These are phyloP conservation scores for Candida railenensis DNA, from an alignment of 805 yeast genomes.

Conservation along the genomic window DNA sequence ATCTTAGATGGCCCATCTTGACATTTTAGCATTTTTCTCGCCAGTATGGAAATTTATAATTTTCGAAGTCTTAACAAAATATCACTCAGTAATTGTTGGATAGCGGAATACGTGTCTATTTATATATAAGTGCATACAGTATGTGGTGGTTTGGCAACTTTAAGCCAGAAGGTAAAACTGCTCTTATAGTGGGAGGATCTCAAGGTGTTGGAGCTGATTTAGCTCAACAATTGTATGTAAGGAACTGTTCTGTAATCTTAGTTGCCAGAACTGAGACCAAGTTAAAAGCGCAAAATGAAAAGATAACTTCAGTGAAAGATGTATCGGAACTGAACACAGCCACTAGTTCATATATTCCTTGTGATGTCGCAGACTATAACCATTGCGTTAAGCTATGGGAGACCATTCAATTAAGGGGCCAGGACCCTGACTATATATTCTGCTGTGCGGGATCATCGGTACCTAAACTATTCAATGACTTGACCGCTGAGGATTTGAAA, in stretches of 20 bases:
- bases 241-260: conserved; percentile 65
- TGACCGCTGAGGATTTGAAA: conserved; percentile 56
- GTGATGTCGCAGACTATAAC: conserved; percentile 64
- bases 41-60: no score
- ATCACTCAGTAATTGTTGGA: no score
- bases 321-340: neutral
- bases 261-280: conserved; percentile 75
- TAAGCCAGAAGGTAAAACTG: conserved; percentile 48
- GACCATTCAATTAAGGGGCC: conserved; percentile 16
- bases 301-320: conserved; percentile 17
- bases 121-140: neutral
- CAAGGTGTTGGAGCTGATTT: conserved; percentile 89
- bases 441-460: conserved; percentile 87
- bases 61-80: no score
- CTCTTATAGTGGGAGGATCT: conserved; percentile 87
- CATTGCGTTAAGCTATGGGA: conserved; percentile 48
- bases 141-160: conserved; percentile 14
- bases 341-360: conserved; percentile 40
- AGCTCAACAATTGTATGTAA: conserved; percentile 54
- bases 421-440: conserved; percentile 69
- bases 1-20: no score
- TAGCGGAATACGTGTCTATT: no score
- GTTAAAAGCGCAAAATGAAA: conserved; percentile 48
- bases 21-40: neutral
- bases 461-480: conserved; percentile 75